Percentiles rank a stretch among this genome's conserved stretches.
These are phyloP conservation scores for Alternaria sp. DNA, from an alignment of 2,329 filamentous ascomycete species.

Conservation along the genomic window DNA sequence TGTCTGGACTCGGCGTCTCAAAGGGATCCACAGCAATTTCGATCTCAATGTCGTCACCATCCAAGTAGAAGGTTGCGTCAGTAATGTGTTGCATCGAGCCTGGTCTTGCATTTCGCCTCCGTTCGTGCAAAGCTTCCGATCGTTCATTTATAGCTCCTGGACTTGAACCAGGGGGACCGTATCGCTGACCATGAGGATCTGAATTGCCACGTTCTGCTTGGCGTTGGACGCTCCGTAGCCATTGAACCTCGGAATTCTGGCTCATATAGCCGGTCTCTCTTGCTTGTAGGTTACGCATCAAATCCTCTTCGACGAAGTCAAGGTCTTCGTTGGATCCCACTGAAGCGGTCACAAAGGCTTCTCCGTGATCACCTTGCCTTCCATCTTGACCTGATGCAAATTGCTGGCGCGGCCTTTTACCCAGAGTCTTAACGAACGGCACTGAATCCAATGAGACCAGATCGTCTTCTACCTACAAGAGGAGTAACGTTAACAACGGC, in stretches of 20 bases:
- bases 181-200: slow-evolving; percentile 21
- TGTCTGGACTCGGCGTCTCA: slow-evolving; percentile 43
- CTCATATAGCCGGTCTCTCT: slow-evolving; percentile 48
- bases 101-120: slow-evolving; percentile 21
- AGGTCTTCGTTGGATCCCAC: slow-evolving; percentile 44
- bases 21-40: slow-evolving; percentile 37
- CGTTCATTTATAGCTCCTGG: slow-evolving; percentile 21
- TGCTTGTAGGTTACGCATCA: slow-evolving; percentile 38
- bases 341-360: slow-evolving; percentile 33
- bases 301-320: slow-evolving; percentile 43
- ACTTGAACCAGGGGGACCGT: slow-evolving; percentile 34
- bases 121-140: slow-evolving; percentile 32
- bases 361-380: slow-evolving; percentile 20
- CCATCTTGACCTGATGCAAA: slow-evolving; percentile 1
- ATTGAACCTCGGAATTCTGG: slow-evolving; percentile 47
- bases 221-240: slow-evolving; percentile 43
- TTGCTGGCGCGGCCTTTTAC: slow-evolving; percentile 27
- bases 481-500: neutral
- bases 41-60: slow-evolving; percentile 41
- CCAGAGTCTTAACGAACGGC: slow-evolving; percentile 13
- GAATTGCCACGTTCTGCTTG: slow-evolving; percentile 25
- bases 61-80: slow-evolving; percentile 48
- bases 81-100: slow-evolving; percentile 30
- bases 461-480: slow-evolving; percentile 31
- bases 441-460: slow-evolving; percentile 16